Conservation (phyloP, 177 flowering plant genomes). For the Telopea speciosissima region DNA sequence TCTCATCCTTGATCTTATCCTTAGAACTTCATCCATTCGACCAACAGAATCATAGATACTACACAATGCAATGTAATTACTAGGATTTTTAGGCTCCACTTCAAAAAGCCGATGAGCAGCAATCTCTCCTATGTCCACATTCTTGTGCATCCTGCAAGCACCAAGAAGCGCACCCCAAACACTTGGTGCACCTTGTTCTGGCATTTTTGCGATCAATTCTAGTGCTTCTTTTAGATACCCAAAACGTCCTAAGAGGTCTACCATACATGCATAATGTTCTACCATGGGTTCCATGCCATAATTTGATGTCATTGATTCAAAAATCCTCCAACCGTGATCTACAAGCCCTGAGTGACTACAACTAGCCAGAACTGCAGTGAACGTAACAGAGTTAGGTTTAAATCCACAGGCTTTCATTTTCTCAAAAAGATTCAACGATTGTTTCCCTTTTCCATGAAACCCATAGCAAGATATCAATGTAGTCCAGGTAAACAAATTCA, state of each 20-base stretch:
- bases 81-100: slow-evolving; percentile 48
- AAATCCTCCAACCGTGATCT: slow-evolving; percentile 38
- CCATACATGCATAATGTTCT: slow-evolving; percentile 59
- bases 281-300: slow-evolving; percentile 34
- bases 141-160: slow-evolving; percentile 42
- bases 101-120: slow-evolving; percentile 52
- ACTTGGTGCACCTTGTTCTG: slow-evolving; percentile 27
- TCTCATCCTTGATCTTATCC: slow-evolving; percentile 38
- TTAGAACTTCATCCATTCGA: too few relatives aligned
- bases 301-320: slow-evolving; percentile 29
- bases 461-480: slow-evolving; percentile 38
- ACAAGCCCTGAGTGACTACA: slow-evolving; percentile 53
- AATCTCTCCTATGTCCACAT: slow-evolving; percentile 49
- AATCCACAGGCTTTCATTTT: slow-evolving; percentile 37
- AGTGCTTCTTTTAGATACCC: slow-evolving; percentile 49
- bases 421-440: slow-evolving; percentile 35
- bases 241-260: slow-evolving; percentile 52
- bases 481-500: slow-evolving; percentile 50
- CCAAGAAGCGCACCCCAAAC: slow-evolving; percentile 66
- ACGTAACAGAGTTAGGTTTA: slow-evolving; percentile 39
- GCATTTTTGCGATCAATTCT: slow-evolving; percentile 26
- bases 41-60: too few relatives aligned
- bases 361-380: slow-evolving; percentile 49
- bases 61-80: slow-evolving; percentile 42
- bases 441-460: slow-evolving; percentile 46